These are phyloP conservation scores for Clathrus columnatus DNA, from an alignment of 768 basidiomycete species.

Conservation along the genomic window DNA sequence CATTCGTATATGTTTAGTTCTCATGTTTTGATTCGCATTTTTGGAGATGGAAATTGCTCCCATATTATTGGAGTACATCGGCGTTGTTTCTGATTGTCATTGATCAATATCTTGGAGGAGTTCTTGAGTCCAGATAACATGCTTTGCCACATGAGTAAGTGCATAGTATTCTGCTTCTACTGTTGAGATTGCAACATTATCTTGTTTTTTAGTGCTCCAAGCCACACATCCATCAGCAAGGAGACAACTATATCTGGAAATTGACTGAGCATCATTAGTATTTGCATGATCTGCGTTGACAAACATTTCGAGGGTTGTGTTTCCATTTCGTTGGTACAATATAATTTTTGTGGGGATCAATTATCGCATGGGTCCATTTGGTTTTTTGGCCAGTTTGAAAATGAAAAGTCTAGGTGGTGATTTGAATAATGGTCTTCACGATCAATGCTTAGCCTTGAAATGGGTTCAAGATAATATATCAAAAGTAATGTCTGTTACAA, in stretches of 20 bases:
- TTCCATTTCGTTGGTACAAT: too few relatives aligned
- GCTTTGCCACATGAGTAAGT: conserved; percentile 22
- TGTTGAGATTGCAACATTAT: conserved; percentile 29
- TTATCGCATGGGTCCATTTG: conserved; percentile 14
- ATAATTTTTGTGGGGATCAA: conserved; percentile 13
- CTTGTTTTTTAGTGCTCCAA: conserved; percentile 35
- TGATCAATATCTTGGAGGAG: conserved; percentile 16
- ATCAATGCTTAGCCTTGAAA: conserved; percentile 32
- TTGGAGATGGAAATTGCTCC: conserved; percentile 21
- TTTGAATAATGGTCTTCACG: conserved; percentile 32
- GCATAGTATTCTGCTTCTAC: conserved; percentile 39
- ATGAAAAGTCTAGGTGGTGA: conserved; percentile 30
- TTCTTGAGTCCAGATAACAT: conserved; percentile 28
- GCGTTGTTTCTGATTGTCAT: background rate
- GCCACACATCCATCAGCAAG: conserved; percentile 27
- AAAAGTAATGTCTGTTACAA: too few relatives aligned
- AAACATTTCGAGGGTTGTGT: too few relatives aligned
- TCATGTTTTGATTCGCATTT: too few relatives aligned
- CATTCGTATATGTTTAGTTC: conserved; percentile 22
- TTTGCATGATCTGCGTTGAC: too few relatives aligned
- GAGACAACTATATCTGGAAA: conserved; percentile 25
- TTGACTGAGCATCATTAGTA: too few relatives aligned
- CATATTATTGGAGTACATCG: conserved; percentile 25
- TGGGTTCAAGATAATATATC: conserved; percentile 33
- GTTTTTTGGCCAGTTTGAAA: conserved; percentile 24